Evolutionary conservation across 257 asterid species (phyloP).

Genomic region (Primulina huaijiensis): DNA sequence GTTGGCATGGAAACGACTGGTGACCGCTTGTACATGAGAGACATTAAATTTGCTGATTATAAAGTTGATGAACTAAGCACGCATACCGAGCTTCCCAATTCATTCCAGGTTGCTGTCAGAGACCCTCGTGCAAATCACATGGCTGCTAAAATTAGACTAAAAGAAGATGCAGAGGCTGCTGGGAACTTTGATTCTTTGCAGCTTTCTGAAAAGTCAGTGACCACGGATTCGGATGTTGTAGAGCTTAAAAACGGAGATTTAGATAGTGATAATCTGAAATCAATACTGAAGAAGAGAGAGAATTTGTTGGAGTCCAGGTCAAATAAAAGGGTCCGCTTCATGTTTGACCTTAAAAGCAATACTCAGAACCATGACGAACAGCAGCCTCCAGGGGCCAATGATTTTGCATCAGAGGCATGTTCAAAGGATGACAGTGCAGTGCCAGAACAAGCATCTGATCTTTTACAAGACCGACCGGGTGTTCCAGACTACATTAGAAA

Average conservation of each 20-base stretch:
- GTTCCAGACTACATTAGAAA: constrained; percentile 71
- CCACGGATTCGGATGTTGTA: constrained; percentile 17
- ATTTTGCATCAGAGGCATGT: constrained; percentile 22
- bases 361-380: constrained; percentile 26
- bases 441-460: constrained; percentile 27
- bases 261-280: constrained; percentile 39
- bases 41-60: constrained; percentile 44
- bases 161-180: constrained; percentile 78
- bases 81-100: constrained; percentile 49
- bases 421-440: constrained; percentile 20
- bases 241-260: constrained; percentile 25
- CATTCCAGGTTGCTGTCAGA: constrained; percentile 36
- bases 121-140: constrained; percentile 83
- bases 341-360: constrained; percentile 28
- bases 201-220: constrained; percentile 34
- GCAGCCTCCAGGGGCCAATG: constrained; percentile 24
- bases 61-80: constrained; percentile 34
- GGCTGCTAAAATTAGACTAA: constrained; percentile 73
- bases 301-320: constrained; percentile 37
- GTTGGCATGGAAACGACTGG: constrained; percentile 42
- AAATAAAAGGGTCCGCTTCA: constrained; percentile 66
- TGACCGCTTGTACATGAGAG: constrained; percentile 51
- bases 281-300: constrained; percentile 61
- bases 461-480: constrained; percentile 29
- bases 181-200: constrained; percentile 39